Percentiles rank a stretch among this genome's conserved stretches.
Evolutionary conservation across 148 eudicot genomes (phyloP).

Genomic region (Dianthus caryophyllus): DNA sequence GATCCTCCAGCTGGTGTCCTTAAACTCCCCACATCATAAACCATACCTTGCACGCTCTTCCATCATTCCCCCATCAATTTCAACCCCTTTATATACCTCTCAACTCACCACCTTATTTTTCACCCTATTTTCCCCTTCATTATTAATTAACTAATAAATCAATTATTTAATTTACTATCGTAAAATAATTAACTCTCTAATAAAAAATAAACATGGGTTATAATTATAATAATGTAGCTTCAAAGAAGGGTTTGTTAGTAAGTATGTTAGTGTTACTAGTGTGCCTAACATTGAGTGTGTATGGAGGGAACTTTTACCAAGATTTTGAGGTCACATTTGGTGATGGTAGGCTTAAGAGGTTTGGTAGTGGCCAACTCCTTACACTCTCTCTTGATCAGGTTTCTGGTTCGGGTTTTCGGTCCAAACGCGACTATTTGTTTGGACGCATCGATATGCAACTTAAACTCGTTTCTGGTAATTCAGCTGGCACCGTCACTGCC

Average conservation of each 20-base stretch:
- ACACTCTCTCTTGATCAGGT: slow-evolving; percentile 48
- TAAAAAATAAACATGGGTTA: slow-evolving; percentile 18
- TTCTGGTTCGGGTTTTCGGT: slow-evolving; percentile 56
- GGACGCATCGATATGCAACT: slow-evolving; percentile 69
- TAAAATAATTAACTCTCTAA: neutral
- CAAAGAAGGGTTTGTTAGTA: slow-evolving; percentile 13
- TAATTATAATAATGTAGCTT: neutral
- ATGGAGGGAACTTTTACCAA: slow-evolving; percentile 45
- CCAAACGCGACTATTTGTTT: slow-evolving; percentile 47
- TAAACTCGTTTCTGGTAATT: slow-evolving; percentile 57
- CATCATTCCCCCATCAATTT: slow-evolving; percentile 15
- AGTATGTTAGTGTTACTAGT: slow-evolving; percentile 19
- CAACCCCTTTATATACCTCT: slow-evolving; percentile 28
- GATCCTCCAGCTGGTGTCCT: slow-evolving; percentile 31
- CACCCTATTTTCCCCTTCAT: no score
- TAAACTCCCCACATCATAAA: slow-evolving; percentile 28
- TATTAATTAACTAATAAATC: neutral
- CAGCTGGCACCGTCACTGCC: slow-evolving; percentile 67
- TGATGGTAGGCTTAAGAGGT: slow-evolving; percentile 42
- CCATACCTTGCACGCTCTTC: slow-evolving; percentile 20
- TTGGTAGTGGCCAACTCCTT: slow-evolving; percentile 39
- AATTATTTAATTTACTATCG: no score
- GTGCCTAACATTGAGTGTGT: slow-evolving; percentile 8
- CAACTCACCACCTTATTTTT: neutral
- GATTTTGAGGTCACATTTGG: slow-evolving; percentile 62